Percentiles rank a stretch among this genome's conserved stretches.
These are phyloP conservation scores for Solanum neorickii DNA, from an alignment of 257 asterid species.

Conservation along the genomic window DNA sequence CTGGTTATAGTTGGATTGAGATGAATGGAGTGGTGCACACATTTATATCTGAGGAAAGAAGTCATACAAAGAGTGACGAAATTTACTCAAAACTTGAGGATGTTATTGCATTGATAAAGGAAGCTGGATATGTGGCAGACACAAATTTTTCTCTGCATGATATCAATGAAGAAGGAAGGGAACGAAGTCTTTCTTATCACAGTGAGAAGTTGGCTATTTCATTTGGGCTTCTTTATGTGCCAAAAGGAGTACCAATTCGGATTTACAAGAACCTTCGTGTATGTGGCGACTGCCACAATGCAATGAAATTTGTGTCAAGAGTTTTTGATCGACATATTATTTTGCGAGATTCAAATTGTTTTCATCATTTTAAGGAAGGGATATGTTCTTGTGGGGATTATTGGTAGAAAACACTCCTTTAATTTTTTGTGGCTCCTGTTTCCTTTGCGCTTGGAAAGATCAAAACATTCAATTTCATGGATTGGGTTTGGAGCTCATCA, in stretches of 20 bases:
- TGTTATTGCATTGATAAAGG: slow-evolving; percentile 31
- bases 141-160: slow-evolving; percentile 56
- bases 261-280: slow-evolving; percentile 59
- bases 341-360: slow-evolving; percentile 61
- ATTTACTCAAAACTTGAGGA: slow-evolving; percentile 42
- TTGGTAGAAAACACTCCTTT: slow-evolving; percentile 28
- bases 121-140: slow-evolving; percentile 64
- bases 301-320: slow-evolving; percentile 47
- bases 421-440: not conserved
- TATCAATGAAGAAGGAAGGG: slow-evolving; percentile 54
- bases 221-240: slow-evolving; percentile 39
- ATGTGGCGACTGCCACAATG: slow-evolving; percentile 74
- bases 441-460: not conserved
- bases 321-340: slow-evolving; percentile 31
- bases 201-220: slow-evolving; percentile 83
- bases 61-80: slow-evolving; percentile 28
- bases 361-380: slow-evolving; percentile 66
- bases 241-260: slow-evolving; percentile 37
- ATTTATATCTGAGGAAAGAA: slow-evolving; percentile 55
- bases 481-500: not conserved
- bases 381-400: slow-evolving; percentile 56
- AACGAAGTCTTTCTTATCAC: slow-evolving; percentile 42
- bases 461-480: not conserved
- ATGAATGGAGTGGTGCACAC: slow-evolving; percentile 31
- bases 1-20: slow-evolving; percentile 73